Conservation (phyloP, 345 rosid genomes). For the Citrus cavaleriei region DNA sequence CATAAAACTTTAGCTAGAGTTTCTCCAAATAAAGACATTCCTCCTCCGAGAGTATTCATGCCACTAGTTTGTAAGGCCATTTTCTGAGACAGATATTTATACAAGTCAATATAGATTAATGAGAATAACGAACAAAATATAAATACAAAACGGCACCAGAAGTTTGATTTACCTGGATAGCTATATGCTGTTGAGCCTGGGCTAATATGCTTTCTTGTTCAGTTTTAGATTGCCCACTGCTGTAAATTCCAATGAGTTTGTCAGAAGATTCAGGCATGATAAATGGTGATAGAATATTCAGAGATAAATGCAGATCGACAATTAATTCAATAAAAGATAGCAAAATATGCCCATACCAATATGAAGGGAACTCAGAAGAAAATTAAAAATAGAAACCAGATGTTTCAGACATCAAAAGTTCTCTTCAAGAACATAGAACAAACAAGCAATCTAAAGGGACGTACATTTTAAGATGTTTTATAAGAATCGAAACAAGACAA, state of each 20-base stretch:
- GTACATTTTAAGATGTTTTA: background rate
- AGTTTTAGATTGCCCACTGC: constrained; percentile 23
- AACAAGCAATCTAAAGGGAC: background rate
- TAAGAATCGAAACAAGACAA: background rate
- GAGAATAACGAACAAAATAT: background rate
- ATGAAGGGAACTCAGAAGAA: background rate
- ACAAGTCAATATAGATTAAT: background rate
- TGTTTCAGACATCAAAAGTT: background rate
- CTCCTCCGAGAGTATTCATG: constrained; percentile 20
- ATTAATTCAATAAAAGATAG: background rate
- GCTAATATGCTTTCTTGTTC: constrained; percentile 26
- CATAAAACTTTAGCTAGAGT: constrained; percentile 26
- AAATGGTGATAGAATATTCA: background rate
- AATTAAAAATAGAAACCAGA: background rate
- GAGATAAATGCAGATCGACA: background rate
- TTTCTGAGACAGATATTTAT: constrained; percentile 10
- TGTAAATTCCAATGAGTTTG: background rate
- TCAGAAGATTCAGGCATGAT: constrained; percentile 1
- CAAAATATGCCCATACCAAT: background rate
- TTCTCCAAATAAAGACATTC: constrained; percentile 4
- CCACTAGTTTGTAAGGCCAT: constrained; percentile 28
- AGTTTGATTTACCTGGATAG: constrained; percentile 21
- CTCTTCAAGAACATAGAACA: background rate
- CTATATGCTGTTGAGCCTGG: constrained; percentile 32
- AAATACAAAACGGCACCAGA: background rate